Percentiles rank a stretch among this genome's conserved stretches.
These are phyloP conservation scores for Populus ilicifolia DNA, from an alignment of 345 rosid genomes.

Conservation along the genomic window DNA sequence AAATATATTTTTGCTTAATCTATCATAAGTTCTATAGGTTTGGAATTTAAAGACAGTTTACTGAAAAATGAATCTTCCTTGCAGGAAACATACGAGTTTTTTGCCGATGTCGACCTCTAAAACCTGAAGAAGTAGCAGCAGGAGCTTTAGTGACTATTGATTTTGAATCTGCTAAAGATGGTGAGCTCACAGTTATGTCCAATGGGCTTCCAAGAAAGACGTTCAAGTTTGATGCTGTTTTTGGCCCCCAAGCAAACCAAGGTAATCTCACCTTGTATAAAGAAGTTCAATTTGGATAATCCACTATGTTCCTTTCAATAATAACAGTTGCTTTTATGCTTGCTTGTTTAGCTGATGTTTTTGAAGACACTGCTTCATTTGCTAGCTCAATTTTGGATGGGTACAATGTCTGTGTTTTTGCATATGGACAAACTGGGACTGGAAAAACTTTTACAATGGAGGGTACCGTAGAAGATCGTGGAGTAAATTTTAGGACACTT, in stretches of 20 bases:
- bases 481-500: slow-evolving; percentile 90
- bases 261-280: slow-evolving; percentile 38
- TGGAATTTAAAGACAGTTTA: slow-evolving; percentile 11
- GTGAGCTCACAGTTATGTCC: slow-evolving; percentile 72
- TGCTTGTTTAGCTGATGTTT: slow-evolving; percentile 62
- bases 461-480: slow-evolving; percentile 79
- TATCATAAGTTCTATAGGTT: slow-evolving; percentile 7
- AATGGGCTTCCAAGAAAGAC: slow-evolving; percentile 74
- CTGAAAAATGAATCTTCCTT: slow-evolving; percentile 15
- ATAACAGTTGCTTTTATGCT: slow-evolving; percentile 6
- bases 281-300: neutral
- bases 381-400: slow-evolving; percentile 93
- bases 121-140: slow-evolving; percentile 54
- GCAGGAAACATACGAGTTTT: slow-evolving; percentile 96
- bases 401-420: slow-evolving; percentile 88
- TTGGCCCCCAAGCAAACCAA: slow-evolving; percentile 86
- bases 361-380: slow-evolving; percentile 83
- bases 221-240: slow-evolving; percentile 85
- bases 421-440: slow-evolving; percentile 96
- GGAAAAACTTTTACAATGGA: slow-evolving; percentile 97
- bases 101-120: slow-evolving; percentile 90
- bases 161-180: slow-evolving; percentile 77
- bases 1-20: slow-evolving; percentile 12
- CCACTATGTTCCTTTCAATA: slow-evolving; percentile 4
- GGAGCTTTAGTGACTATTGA: slow-evolving; percentile 65